Evolutionary conservation across 2,329 filamentous ascomycete species (phyloP), one percentile per base, ranked within the genome.

Genomic region (Fusarium metavorans): DNA sequence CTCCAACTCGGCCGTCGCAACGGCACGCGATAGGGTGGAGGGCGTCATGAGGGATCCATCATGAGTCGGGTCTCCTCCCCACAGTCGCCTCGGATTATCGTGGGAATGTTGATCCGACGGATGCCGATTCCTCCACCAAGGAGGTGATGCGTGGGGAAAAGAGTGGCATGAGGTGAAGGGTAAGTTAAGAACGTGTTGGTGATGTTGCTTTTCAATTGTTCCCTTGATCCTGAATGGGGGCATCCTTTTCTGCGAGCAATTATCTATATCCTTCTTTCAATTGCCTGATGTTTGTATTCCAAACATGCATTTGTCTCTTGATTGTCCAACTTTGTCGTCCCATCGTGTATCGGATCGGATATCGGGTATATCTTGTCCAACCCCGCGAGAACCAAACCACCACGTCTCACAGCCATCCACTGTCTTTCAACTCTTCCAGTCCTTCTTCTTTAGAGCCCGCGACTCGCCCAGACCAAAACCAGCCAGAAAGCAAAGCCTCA

Each of bases 401-500:
- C 41, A 64, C 35, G 35, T 37, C 35, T 37, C 35, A 32, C 30
- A 32, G 3, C 3, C 30, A 11, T 32, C 30, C 30, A 32, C 30
- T 32, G 30, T 32, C 30, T 32, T 32, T 32, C 59, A 66, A 61
- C 71, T 59, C 68, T 76, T 76, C 67, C 66, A 76, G 10, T 74
- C 62, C 71, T 78, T 78, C 72, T 71, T 79, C 61, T 77, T 76
- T 59, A 76, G 32, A 50, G 72, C 78, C 37, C 68, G 67, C 45
- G 75, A 77, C 63, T 80, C 66, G 48, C 75, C 73, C 71, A 92
- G 69, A 1, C 91, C 91, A 37, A 93, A 77, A 1, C 89, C 90
- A 4, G 83, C 77, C 70, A 93, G 78, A 70, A 93, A 93, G 9
- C 88, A 88, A 6, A 89, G 80, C 56, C 92, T 83, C 87, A 92